phyloP scores from a whole-genome alignment of 164 flowering plant species.

The Aristolochia californica region DNA sequence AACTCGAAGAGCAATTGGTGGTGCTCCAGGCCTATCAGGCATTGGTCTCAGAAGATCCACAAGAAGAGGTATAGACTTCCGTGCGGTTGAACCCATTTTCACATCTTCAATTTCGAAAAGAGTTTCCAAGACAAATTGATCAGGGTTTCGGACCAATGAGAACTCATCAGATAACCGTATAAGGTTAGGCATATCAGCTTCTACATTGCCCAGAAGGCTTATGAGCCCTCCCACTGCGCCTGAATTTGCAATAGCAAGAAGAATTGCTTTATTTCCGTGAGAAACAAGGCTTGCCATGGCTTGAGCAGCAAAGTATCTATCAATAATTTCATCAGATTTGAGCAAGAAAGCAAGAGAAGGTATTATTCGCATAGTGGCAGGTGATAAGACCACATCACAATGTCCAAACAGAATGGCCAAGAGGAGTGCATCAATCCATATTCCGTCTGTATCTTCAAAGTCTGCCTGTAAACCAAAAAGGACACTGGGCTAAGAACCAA shows the following conservation, averaged over 20 bases:
- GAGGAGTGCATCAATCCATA: conserved; percentile 72
- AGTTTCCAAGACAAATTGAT: conserved; percentile 53
- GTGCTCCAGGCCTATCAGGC: conserved; percentile 82
- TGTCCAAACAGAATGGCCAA: conserved; percentile 71
- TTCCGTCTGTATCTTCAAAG: conserved; percentile 57
- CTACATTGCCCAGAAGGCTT: conserved; percentile 50
- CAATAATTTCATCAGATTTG: conserved; percentile 65
- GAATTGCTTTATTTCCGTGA: conserved; percentile 44
- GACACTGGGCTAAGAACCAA: not conserved
- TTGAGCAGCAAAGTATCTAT: conserved; percentile 70
- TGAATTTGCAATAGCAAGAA: conserved; percentile 61
- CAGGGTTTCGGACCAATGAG: conserved; percentile 50
- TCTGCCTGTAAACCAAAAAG: conserved; percentile 42
- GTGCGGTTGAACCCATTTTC: conserved; percentile 55
- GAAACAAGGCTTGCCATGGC: conserved; percentile 74
- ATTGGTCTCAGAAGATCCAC: conserved; percentile 85
- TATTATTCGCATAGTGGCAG: conserved; percentile 51
- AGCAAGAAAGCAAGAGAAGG: conserved; percentile 57
- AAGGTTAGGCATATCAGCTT: conserved; percentile 58
- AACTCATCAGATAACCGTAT: conserved; percentile 67
- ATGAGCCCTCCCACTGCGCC: conserved; percentile 69
- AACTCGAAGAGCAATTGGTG: conserved; percentile 55
- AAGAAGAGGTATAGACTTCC: conserved; percentile 63
- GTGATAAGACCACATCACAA: conserved; percentile 38
- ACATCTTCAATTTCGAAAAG: conserved; percentile 78